Conservation (phyloP, 75 land plant species). For the Picea glauca region DNA sequence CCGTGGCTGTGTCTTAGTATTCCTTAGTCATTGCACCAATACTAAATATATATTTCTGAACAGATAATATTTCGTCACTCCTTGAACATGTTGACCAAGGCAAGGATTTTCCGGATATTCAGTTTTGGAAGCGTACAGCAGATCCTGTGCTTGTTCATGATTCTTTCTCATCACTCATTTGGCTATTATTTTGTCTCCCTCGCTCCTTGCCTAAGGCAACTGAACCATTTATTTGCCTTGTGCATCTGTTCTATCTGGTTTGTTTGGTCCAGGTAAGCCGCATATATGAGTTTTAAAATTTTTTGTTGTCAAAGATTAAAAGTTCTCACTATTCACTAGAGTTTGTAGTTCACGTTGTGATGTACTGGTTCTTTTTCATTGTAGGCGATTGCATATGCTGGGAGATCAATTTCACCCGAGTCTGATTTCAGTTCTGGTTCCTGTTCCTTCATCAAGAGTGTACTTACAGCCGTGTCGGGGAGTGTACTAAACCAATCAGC, state of each 20-base stretch:
- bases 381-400: slow-evolving; percentile 27
- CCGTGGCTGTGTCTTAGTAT: too few species aligned
- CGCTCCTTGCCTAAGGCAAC: slow-evolving; percentile 43
- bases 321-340: not conserved
- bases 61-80: slow-evolving; percentile 41
- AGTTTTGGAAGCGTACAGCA: slow-evolving; percentile 74
- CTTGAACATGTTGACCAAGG: slow-evolving; percentile 42
- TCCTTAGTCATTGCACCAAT: not conserved
- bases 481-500: slow-evolving; percentile 19
- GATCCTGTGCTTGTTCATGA: slow-evolving; percentile 89
- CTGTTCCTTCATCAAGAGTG: slow-evolving; percentile 18
- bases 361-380: not conserved
- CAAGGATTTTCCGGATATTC: slow-evolving; percentile 46
- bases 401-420: slow-evolving; percentile 13
- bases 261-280: slow-evolving; percentile 71
- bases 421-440: slow-evolving; percentile 14
- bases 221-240: slow-evolving; percentile 62
- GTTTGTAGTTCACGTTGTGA: not conserved
- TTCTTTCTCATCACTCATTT: slow-evolving; percentile 86
- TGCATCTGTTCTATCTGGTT: slow-evolving; percentile 86
- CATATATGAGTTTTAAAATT: not conserved
- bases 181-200: slow-evolving; percentile 92
- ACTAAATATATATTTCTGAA: not conserved
- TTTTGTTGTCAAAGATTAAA: not conserved
- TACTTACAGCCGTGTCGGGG: slow-evolving; percentile 21